Evolutionary conservation across 129 eudicot genomes (phyloP).

Genomic region (Oenanthe sinensis): DNA sequence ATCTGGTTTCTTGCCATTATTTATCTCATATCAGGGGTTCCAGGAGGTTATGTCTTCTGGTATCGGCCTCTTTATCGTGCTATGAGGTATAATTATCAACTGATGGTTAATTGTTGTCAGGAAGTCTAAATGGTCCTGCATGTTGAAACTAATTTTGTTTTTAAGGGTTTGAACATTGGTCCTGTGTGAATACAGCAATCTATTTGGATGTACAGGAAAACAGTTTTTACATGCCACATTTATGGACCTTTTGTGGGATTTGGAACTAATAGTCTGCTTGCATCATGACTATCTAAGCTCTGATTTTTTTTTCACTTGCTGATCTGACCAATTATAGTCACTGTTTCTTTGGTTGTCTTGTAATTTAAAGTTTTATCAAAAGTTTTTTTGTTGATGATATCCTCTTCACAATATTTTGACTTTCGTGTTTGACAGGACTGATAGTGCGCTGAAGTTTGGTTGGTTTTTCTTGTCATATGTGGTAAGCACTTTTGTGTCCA

Average conservation of each 20-base stretch:
- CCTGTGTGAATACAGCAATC: neutral
- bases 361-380: neutral
- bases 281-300: neutral
- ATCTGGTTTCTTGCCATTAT: constrained; percentile 87
- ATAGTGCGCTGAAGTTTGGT: constrained; percentile 79
- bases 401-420: neutral
- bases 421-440: constrained; percentile 50
- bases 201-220: neutral
- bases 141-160: neutral
- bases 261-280: neutral
- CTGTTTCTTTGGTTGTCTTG: neutral
- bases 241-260: neutral
- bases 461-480: constrained; percentile 86
- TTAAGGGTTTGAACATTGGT: too few relatives aligned
- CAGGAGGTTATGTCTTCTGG: constrained; percentile 88
- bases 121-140: neutral
- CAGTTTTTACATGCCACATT: neutral
- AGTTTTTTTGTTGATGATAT: neutral
- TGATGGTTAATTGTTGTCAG: neutral
- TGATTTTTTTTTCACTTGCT: too few relatives aligned
- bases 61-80: constrained; percentile 95
- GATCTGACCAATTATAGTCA: too few relatives aligned
- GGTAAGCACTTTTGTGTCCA: constrained; percentile 30
- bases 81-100: constrained; percentile 45
- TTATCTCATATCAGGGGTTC: constrained; percentile 79